Percentiles rank a stretch among this genome's conserved stretches.
Conservation (phyloP, 768 basidiomycete genomes). For the Boletellus ananas region DNA sequence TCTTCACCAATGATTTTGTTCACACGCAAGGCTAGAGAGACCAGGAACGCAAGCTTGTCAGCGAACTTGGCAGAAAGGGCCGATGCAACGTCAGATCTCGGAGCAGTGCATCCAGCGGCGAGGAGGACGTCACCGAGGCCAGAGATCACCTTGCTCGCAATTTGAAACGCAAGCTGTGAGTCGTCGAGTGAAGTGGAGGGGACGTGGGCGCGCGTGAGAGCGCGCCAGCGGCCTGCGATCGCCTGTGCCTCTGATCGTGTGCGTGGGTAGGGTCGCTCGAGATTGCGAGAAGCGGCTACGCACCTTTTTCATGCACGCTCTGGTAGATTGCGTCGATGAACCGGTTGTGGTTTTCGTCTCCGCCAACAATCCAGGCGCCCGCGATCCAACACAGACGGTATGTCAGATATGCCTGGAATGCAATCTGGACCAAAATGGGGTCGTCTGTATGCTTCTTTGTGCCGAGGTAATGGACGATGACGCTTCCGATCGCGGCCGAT, state of each 20-base stretch:
- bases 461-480: conserved; percentile 26
- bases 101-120: conserved; percentile 22
- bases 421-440: conserved; percentile 36
- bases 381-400: conserved; percentile 28
- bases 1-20: conserved; percentile 37
- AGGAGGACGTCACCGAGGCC: conserved; percentile 30
- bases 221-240: conserved; percentile 43
- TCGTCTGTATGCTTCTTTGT: conserved; percentile 30
- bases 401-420: conserved; percentile 30
- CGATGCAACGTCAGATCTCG: conserved; percentile 32
- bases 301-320: conserved; percentile 35
- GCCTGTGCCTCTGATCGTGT: conserved; percentile 39
- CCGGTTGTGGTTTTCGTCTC: conserved; percentile 19
- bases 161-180: conserved; percentile 20
- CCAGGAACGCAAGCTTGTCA: conserved; percentile 40
- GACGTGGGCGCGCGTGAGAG: conserved; percentile 35
- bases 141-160: conserved; percentile 20
- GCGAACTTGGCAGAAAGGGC: conserved; percentile 42
- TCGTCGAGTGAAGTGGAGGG: conserved; percentile 23
- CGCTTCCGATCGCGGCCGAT: conserved; percentile 17
- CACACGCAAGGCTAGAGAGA: conserved; percentile 44
- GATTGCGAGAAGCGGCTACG: conserved; percentile 6
- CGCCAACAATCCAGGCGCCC: conserved; percentile 28
- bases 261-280: not conserved
- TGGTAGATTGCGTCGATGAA: conserved; percentile 32